These are phyloP conservation scores for Physcia stellaris DNA, from an alignment of 495 filamentous ascomycete genomes.

Conservation along the genomic window DNA sequence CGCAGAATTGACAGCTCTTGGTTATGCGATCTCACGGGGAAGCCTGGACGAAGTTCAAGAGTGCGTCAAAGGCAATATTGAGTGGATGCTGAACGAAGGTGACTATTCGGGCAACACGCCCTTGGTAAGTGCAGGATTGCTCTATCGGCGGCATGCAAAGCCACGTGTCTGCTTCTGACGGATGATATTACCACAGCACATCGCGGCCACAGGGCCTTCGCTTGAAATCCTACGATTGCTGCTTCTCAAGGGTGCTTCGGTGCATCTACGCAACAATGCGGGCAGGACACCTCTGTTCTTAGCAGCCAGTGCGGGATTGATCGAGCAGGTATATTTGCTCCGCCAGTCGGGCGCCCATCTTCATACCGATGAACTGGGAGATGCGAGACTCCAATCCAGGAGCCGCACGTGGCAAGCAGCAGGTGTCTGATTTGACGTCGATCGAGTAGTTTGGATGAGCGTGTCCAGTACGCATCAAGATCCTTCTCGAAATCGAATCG, in stretches of 20 bases:
- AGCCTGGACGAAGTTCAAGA: conserved; percentile 48
- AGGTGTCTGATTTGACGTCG: conserved; percentile 27
- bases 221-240: conserved; percentile 56
- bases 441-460: no score
- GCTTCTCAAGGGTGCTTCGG: conserved; percentile 65
- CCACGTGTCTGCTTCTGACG: conserved; percentile 5
- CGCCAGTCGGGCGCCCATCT: conserved; percentile 58
- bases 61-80: conserved; percentile 50
- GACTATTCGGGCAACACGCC: conserved; percentile 93
- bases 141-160: conserved; percentile 1
- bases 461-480: no score
- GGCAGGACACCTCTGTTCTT: conserved; percentile 75
- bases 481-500: no score
- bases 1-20: conserved; percentile 53
- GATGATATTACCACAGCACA: conserved; percentile 33
- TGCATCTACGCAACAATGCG: conserved; percentile 69
- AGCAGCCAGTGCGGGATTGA: conserved; percentile 48
- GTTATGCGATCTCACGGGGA: conserved; percentile 67
- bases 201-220: conserved; percentile 47
- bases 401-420: conserved; percentile 33
- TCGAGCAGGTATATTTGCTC: conserved; percentile 51
- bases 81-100: conserved; percentile 57
- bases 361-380: conserved; percentile 45
- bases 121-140: conserved; percentile 31
- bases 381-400: conserved; percentile 32